Evolutionary conservation across 2,329 filamentous ascomycete genomes (phyloP).

Genomic region (Dothistroma septosporum): DNA sequence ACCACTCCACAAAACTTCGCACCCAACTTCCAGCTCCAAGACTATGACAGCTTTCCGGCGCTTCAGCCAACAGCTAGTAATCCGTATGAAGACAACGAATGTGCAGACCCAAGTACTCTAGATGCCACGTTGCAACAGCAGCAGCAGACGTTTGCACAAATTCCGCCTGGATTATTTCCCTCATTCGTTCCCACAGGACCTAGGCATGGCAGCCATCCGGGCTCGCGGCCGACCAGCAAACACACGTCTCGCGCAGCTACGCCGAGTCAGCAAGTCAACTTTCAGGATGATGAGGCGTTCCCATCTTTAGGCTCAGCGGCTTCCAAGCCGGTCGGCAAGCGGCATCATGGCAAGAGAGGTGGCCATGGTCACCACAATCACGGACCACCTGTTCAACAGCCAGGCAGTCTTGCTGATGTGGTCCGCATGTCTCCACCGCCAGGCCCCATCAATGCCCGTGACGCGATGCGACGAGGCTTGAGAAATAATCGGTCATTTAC

Average conservation of each 20-base stretch:
- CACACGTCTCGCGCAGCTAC: conserved; percentile 64
- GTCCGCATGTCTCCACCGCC: conserved; percentile 93
- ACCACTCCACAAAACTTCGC: conserved; percentile 61
- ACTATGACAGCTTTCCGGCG: conserved; percentile 79
- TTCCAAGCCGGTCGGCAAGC: conserved; percentile 69
- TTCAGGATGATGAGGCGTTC: conserved; percentile 94
- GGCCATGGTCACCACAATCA: conserved; percentile 64
- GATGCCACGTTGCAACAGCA: conserved; percentile 40
- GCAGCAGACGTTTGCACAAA: conserved; percentile 42
- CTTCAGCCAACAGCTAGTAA: conserved; percentile 51
- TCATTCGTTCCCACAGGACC: conserved; percentile 52
- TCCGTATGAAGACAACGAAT: conserved; percentile 38
- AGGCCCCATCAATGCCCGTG: conserved; percentile 45
- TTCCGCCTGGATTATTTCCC: conserved; percentile 63
- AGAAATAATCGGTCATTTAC: conserved; percentile 64
- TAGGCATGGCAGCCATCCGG: conserved; percentile 54
- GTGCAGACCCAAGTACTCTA: conserved; percentile 38
- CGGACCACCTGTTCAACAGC: conserved; percentile 66
- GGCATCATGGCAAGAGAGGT: conserved; percentile 87
- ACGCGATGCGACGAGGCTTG: conserved; percentile 50
- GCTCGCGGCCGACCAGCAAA: conserved; percentile 80
- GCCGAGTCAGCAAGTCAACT: conserved; percentile 58
- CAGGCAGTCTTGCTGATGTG: conserved; percentile 84
- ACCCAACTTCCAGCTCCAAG: conserved; percentile 72
- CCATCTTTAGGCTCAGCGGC: conserved; percentile 77